Percentiles rank a stretch among this genome's conserved stretches.
Evolutionary conservation across 2,329 filamentous ascomycete species (phyloP).

Genomic region (Fusarium ramigenum): DNA sequence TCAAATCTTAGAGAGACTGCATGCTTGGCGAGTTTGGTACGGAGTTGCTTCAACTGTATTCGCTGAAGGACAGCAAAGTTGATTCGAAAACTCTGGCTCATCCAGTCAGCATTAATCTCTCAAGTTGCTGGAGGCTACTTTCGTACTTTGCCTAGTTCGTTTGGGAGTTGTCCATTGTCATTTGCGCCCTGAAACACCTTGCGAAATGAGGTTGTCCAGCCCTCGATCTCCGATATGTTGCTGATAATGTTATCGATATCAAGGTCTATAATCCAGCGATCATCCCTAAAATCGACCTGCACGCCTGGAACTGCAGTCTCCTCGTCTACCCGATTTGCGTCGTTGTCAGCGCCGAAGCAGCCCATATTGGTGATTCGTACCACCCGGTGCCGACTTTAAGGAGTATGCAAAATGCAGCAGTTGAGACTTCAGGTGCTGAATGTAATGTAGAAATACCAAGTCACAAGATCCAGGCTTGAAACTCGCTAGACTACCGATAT

Average conservation of each 20-base stretch:
- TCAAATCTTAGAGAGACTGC: neutral
- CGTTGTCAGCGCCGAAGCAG: neutral
- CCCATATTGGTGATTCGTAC: neutral
- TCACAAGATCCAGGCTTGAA: neutral
- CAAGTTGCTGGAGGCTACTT: fast-evolving
- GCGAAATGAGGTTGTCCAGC: neutral
- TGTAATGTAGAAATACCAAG: neutral
- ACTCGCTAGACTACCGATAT: too few relatives aligned
- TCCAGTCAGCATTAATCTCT: neutral
- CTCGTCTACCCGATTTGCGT: neutral
- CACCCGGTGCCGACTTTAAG: fast-evolving
- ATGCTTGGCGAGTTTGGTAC: neutral
- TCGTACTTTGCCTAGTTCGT: neutral
- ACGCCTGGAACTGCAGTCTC: neutral
- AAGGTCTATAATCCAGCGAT: neutral
- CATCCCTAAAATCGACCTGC: neutral
- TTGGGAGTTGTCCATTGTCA: neutral
- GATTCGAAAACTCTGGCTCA: neutral
- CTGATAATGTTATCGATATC: neutral
- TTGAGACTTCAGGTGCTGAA: neutral
- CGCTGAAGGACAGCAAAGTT: neutral
- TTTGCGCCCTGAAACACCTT: too few relatives aligned
- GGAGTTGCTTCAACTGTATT: neutral
- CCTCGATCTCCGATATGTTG: neutral
- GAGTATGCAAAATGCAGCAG: fast-evolving